Conservation (phyloP, 257 asterid genomes). For the Solanum verrucosum region DNA sequence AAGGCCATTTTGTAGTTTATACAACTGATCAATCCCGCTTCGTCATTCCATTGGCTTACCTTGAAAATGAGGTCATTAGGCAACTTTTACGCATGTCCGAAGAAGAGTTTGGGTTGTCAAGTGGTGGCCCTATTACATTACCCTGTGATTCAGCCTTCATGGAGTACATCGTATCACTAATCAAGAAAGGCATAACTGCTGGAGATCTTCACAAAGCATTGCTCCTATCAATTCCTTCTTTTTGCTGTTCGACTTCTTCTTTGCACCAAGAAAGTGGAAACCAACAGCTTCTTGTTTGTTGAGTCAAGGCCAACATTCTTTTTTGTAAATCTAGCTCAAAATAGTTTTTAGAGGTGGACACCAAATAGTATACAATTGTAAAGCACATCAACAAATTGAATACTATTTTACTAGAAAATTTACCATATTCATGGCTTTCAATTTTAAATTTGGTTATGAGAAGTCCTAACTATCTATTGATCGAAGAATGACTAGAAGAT, state of each 20-base stretch:
- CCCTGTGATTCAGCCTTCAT: constrained; percentile 18
- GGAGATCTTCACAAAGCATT: constrained; percentile 18
- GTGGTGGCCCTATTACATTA: constrained; percentile 8
- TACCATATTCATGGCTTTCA: not conserved
- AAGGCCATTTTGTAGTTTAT: constrained; percentile 29
- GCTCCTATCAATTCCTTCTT: constrained; percentile 5
- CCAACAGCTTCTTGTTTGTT: not conserved
- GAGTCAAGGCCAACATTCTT: not conserved
- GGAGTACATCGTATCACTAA: constrained; percentile 8
- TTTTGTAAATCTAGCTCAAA: not conserved
- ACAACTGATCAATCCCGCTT: constrained; percentile 10
- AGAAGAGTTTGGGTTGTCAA: constrained; percentile 4
- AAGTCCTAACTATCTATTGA: not conserved
- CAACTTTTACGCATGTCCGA: constrained; percentile 19
- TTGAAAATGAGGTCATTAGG: constrained; percentile 7
- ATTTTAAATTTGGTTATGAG: not conserved
- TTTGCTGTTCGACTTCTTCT: not conserved
- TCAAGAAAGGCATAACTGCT: constrained; percentile 5
- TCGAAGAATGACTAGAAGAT: not conserved
- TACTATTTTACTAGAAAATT: not conserved
- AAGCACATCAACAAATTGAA: not conserved
- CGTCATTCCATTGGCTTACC: constrained; percentile 11
- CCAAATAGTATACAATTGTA: not conserved
- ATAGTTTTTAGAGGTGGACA: not conserved
- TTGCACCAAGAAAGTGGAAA: not conserved